Base-by-base conservation (phyloP, 169 alveolate species). In the Plasmodium berghei region DNA sequence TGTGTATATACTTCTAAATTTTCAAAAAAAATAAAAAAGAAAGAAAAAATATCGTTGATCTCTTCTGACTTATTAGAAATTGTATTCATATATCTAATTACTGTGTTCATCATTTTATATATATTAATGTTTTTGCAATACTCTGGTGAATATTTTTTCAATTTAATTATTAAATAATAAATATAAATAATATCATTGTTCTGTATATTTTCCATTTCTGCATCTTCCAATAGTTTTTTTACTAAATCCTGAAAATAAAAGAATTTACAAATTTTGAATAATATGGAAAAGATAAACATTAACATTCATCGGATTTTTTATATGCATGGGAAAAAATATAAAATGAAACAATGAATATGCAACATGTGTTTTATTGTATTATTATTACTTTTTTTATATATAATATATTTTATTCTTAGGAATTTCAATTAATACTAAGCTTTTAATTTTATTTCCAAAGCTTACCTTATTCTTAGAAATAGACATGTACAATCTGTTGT, bases 1-100 rank as follows among this genome's bases (percentile, higher is more conserved):
- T 80, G 85, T 16, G 90, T 52, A 66, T 67, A 80, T 54, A 59
- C 49, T 67, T 80, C 90, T 12, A 80, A 61, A 56, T 80, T 80
- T 80, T 80, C 90, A 71, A 80, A 80, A 56, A 80, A 80, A 54
- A 80, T 66, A 69, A 80, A 64, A 80, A 67, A 80, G 56, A 80
- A 80, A 66, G 85, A 80, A 61, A 80, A 80, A 1, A 80, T 56
- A 48, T 80, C 72, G n/a, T 80, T 71, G 14, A 80, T 67, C 66
- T 80, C 90, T n/a, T 80, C 90, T 26, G 74, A 20, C 49, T 42
- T 49, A 14, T 80, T 80, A 40, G 34, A 80, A 22, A 67, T 18
- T 67, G 90, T 80, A 63, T 67, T 70, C 90, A 80, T 80, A 61
- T 80, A 72, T 61, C 69, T 67, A 71, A 80, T 80, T 10, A 80